Evolutionary conservation across 495 filamentous ascomycete species (phyloP).

Genomic region (Neurospora africana): DNA sequence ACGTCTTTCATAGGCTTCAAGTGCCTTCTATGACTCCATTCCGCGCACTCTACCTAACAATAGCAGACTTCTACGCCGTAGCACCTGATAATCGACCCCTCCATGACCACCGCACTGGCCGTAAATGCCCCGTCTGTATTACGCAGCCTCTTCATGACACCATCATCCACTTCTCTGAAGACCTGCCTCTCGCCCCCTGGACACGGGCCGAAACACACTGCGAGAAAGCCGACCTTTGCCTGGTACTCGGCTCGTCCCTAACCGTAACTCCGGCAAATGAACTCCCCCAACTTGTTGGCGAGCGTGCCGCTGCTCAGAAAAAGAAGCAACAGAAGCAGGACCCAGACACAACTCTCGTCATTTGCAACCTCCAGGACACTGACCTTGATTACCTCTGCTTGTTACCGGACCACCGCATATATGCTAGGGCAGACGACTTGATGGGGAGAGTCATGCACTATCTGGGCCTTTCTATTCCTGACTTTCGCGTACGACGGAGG

Average conservation of each 20-base stretch:
- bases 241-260: conserved; percentile 36
- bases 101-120: conserved; percentile 35
- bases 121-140: conserved; percentile 27
- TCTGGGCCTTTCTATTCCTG: conserved; percentile 24
- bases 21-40: background rate
- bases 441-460: conserved; percentile 31
- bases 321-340: background rate
- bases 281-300: conserved; percentile 27
- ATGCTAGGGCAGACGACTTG: conserved; percentile 26
- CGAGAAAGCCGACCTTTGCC: conserved; percentile 31
- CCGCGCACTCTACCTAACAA: background rate
- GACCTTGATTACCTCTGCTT: conserved; percentile 20
- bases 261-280: conserved; percentile 32
- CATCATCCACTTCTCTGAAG: conserved; percentile 37
- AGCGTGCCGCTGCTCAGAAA: background rate
- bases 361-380: conserved; percentile 37
- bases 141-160: conserved; percentile 27
- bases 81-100: conserved; percentile 31
- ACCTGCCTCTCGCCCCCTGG: conserved; percentile 20
- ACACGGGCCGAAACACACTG: conserved; percentile 23
- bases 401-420: conserved; percentile 20
- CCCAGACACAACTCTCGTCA: conserved; percentile 19
- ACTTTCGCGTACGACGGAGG: conserved; percentile 24
- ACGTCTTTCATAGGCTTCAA: background rate
- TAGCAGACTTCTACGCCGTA: conserved; percentile 34